Evolutionary conservation across 768 basidiomycete species (phyloP), one percentile per base, ranked within the genome.

Genomic region (Mycena epipterygia): DNA sequence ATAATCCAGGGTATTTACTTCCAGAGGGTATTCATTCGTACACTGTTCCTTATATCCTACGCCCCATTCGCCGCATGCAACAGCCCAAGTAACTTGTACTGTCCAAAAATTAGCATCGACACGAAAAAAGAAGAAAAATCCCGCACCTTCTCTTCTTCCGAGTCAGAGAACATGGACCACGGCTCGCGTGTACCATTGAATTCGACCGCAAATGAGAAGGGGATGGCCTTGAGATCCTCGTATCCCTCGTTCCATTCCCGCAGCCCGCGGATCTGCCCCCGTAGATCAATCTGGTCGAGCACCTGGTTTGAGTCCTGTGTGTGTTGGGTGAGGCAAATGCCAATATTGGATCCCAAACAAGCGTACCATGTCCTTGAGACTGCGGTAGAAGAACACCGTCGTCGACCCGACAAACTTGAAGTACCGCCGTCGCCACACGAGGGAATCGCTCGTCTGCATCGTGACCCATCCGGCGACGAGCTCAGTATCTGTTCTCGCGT

Each of bases 201-300:
- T 68, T 90, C 90, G 30, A 92, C 79, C 2, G 88, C 91, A 79
- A 93, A 91, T 0, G 91, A 90, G 67, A 89, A 83, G 5, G 89
- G 85, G 58, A 93, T 91, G 13, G 90, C 86, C 75, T 89, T 85
- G 37, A 93, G 77, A 52, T 91, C 89, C 65, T 92, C 91, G 66
- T 88, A 91, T 7, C 91, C 91, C 64, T 92, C 89, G 64, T 87
- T 83, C 88, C 90, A 91, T 73, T 92, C 91, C 66, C 84, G 83
- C 60, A 91, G 71, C 12, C 79, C 86, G 51, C 78, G 79, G 19
- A 90, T 75, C 12, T 82, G 79, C 12, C 86, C 87, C 6, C 84
- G 82, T 46, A 92, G 77, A 41, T 85, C 78, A n/a, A 90, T 59
- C 49, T 84, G 76, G 39, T 87, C 86, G 63, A 87, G 61, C 13